Base-by-base conservation (phyloP, 805 yeast species). In the Torulaspora quercuum region DNA sequence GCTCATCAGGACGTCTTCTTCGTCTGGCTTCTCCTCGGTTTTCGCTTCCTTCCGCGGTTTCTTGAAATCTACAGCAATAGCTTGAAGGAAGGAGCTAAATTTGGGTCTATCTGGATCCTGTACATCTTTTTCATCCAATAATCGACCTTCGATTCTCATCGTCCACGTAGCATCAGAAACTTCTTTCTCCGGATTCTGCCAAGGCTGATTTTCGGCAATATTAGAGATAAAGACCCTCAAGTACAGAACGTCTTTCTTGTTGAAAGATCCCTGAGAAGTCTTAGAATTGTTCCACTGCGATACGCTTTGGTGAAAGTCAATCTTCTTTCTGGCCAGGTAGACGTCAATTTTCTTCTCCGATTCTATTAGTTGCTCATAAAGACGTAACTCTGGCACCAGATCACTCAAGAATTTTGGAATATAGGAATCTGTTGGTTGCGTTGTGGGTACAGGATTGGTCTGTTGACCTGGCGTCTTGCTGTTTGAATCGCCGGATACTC, bases 321-420 rank as follows among this genome's bases (percentile, higher is more conserved):
- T 73, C 44, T 86, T 75, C 59, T 90, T 90, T 42, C 95, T 76
- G 29, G 89, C 78, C 24, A 86, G 77, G 46, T 84, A 72, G 39
- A 90, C 75, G 59, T 92, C 97, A 29, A 90, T 63, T 45, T 78
- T 73, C 43, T 78, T 74, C 59, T 92, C 98, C n/a, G 89, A 86
- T 6, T 82, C 87, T 46, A 75, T 73, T 29, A 90, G 68, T 36
- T 78, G 72, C 52, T 82, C 75, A 61, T 84, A 85, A 39, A 78
- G 66, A 12, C 72, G 76, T n/a, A 86, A 78, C 52, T 86, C 85
- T 5, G 90, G 87, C 6, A 84, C 59, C 13, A 70, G 50, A 5
- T 60, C 55, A 38, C 64, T 67, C 17, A 78, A 55, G 25, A 68
- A 60, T 7, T 63, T 62, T 2, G 80, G 74, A 29, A 78, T 65